These are phyloP conservation scores for Podila clonocystis DNA, from an alignment of 192 early-diverging fungal genomes.

Conservation along the genomic window DNA sequence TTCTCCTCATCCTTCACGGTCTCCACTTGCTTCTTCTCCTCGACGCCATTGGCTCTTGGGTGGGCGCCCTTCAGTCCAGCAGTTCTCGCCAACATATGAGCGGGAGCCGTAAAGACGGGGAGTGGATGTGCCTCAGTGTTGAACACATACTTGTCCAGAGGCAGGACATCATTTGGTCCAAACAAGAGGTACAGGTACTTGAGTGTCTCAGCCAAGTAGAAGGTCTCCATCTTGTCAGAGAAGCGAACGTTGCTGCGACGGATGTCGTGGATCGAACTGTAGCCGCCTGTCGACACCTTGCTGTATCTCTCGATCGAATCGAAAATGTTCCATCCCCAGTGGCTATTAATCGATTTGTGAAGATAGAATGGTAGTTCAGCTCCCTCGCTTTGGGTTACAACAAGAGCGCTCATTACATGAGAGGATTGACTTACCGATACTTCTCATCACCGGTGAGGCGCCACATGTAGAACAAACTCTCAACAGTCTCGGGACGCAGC, in stretches of 20 bases:
- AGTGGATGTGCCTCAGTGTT: constrained; percentile 91
- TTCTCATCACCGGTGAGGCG: constrained; percentile 84
- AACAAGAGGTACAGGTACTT: constrained; percentile 90
- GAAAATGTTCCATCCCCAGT: constrained; percentile 89
- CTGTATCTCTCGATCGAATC: constrained; percentile 81
- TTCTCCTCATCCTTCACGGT: background rate
- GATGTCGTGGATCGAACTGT: constrained; percentile 62
- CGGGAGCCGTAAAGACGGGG: constrained; percentile 42
- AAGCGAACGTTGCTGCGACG: constrained; percentile 34
- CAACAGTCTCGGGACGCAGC: constrained; percentile 87
- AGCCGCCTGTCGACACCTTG: constrained; percentile 69
- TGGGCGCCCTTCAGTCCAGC: background rate
- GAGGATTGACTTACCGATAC: constrained; percentile 70
- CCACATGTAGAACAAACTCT: constrained; percentile 87
- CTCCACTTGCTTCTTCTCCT: background rate
- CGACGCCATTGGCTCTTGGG: background rate
- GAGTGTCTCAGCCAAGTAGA: constrained; percentile 87
- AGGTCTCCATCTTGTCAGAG: constrained; percentile 66
- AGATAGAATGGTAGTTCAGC: background rate
- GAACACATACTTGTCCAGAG: constrained; percentile 80
- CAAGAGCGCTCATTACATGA: no score
- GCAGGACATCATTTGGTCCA: constrained; percentile 63
- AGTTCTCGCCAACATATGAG: constrained; percentile 14
- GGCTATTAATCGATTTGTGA: constrained; percentile 28
- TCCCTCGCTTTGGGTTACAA: background rate